Base-by-base conservation (phyloP, 225 moss, liverwort and hornwort genomes). In the Thuidium tamariscinum region DNA sequence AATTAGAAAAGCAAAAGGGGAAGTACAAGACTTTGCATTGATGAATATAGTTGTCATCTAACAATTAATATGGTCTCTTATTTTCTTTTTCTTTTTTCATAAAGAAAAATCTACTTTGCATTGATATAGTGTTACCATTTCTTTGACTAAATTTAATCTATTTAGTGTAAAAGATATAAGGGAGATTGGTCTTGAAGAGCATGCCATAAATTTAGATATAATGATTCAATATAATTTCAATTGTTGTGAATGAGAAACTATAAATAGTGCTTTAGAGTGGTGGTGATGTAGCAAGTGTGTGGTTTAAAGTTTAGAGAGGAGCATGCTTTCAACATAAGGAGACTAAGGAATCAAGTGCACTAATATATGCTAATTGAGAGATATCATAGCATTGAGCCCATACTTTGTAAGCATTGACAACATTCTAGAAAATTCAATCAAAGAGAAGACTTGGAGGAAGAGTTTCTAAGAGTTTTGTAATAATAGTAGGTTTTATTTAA, bases 321-420 rank as follows among this genome's bases (percentile, higher is more conserved):
- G 1, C 10, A 27, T 18, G 11, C 26, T 56, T 77, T 77, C 27
- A 26, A 39, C 4, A 56, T 17, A 57, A 39, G 2, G 18, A 56
- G 16, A 2, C 6, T 54, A 17, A 17, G 1, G 17, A 57, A 18
- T 37, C 3, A 56, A 39, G 2, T 5, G n/a, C n/a, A n/a, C n/a
- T n/a, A 56, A 39, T 77, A 5, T 1, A 26, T 57, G 12, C 4
- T 16, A 17, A 55, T 55, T 77, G 11, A 77, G 6, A 77, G 10
- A n/a, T 26, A 26, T 25, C 1, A 9, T 0, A 0, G 1, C 36
- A 3, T 55, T n/a, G 5, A 52, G 52, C 16, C 52, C 2, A 54
- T 52, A 6, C 26, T 0, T 36, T 36, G 16, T 23, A 52, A n/a
- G 16, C 8, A 55, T 76, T 25, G 10, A 26, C 16, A 55, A 36